These are phyloP conservation scores for Penicillium daleae DNA, from an alignment of 495 filamentous ascomycete species.

Conservation along the genomic window DNA sequence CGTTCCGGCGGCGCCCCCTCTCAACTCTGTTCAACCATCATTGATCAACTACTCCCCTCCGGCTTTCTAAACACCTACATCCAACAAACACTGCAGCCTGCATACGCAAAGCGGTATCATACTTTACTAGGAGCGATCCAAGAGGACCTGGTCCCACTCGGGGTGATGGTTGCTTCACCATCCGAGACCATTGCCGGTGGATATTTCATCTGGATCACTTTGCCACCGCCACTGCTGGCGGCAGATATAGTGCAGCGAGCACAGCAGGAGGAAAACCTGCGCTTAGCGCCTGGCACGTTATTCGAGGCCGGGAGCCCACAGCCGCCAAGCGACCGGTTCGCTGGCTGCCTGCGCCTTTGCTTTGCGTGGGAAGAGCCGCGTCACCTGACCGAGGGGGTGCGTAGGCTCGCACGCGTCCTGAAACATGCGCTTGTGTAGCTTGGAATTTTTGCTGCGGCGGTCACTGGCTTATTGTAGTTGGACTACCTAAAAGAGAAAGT, in stretches of 20 bases:
- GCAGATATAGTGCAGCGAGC: slow-evolving; percentile 58
- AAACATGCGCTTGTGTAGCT: slow-evolving; percentile 11
- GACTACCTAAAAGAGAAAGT: neutral
- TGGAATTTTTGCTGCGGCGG: no score
- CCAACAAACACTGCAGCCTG: slow-evolving; percentile 50
- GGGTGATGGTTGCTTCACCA: slow-evolving; percentile 51
- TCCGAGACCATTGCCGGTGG: slow-evolving; percentile 57
- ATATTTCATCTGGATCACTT: slow-evolving; percentile 78
- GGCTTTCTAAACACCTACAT: slow-evolving; percentile 56
- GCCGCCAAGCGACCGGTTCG: slow-evolving; percentile 49
- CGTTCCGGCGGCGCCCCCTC: slow-evolving; percentile 77
- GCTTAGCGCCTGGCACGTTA: slow-evolving; percentile 63
- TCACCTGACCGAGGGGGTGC: slow-evolving; percentile 69
- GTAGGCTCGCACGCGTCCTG: slow-evolving; percentile 55
- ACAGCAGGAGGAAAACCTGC: slow-evolving; percentile 59
- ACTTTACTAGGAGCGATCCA: slow-evolving; percentile 57
- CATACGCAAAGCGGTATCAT: slow-evolving; percentile 61
- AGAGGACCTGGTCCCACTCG: slow-evolving; percentile 60
- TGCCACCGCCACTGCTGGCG: slow-evolving; percentile 58
- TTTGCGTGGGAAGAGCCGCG: slow-evolving; percentile 76
- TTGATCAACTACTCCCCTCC: slow-evolving; percentile 60
- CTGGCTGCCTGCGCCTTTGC: slow-evolving; percentile 62
- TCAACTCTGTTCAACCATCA: slow-evolving; percentile 68
- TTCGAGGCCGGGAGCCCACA: slow-evolving; percentile 68
- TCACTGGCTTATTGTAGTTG: neutral